Percentiles rank a stretch among this genome's conserved stretches.
phyloP scores from a whole-genome alignment of 2,329 filamentous ascomycete genomes.

The Coniochaeta sp. region DNA sequence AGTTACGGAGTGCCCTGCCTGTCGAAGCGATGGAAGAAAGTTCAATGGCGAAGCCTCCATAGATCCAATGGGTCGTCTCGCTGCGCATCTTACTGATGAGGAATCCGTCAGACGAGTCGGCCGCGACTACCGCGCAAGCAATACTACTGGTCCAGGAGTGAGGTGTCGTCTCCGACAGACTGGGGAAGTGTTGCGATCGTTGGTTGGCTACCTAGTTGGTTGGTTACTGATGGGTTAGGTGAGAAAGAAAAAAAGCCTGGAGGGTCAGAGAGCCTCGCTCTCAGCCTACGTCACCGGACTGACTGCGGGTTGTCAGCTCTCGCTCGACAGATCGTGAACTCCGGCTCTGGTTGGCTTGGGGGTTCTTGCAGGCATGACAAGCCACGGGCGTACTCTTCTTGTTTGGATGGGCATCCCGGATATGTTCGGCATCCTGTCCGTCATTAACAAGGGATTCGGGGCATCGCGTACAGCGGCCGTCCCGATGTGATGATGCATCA shows the following conservation, averaged over 20 bases:
- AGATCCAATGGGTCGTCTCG: no score
- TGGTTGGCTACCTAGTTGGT: neutral
- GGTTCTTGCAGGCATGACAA: no score
- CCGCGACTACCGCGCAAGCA: no score
- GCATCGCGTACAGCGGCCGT: neutral
- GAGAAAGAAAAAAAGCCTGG: neutral
- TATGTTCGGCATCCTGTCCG: neutral
- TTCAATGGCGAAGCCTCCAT: neutral
- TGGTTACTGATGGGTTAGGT: neutral
- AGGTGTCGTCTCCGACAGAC: neutral
- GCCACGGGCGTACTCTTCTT: neutral
- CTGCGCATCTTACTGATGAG: neutral
- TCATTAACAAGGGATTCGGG: no score
- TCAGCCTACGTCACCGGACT: conserved; percentile 2
- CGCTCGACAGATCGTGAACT: neutral
- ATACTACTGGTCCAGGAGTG: neutral
- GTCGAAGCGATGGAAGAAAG: no score
- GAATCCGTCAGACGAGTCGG: neutral
- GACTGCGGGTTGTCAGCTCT: neutral
- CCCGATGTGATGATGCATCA: neutral
- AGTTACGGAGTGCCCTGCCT: no score
- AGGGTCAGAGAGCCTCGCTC: neutral
- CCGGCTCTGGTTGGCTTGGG: neutral
- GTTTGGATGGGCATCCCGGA: neutral
- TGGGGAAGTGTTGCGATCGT: neutral